Base-by-base conservation (phyloP, 176 grass and related monocot species). In the Lolium multiflorum region DNA sequence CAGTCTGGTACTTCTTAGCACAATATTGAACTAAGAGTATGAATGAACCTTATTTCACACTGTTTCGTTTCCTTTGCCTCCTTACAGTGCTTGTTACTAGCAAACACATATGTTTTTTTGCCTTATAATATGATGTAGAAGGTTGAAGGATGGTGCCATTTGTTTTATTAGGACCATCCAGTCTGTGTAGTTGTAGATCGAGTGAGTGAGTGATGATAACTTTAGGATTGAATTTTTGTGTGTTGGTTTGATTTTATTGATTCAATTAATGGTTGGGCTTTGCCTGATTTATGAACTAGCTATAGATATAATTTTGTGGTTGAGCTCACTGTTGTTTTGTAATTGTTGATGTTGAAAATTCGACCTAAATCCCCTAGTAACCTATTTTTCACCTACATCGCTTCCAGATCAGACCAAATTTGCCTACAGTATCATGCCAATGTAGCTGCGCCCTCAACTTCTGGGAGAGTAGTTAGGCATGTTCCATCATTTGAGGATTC, bases 401-500 rank as follows among this genome's bases (percentile, higher is more conserved):
- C 72, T 51, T 75, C 47, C 47, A 28, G 46, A 75, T 2, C 46
- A 26, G 72, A 75, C 72, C 5, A 63, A 64, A 71, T 84, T 72
- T 65, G 78, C 48, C 71, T 89, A 38, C 48, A 35, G 54, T 90
- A 6, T 85, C 17, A 70, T 86, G 14, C 49, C 44, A 80, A 74
- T 90, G 62, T 75, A 98, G 96, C 72, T 0, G 85, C 74, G 43
- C 39, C 85, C 63, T 95, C 93, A 47, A 83, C 86, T 49, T 93
- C 89, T 64, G 85, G 86, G 70, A 94, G 88, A 87, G 85, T 90
- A 39, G 85, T 95, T 54, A 81, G 76, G 1, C 96, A 98, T 90
- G 96, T 98, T 68, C 79, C 87, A 61, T 88, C 91, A 83, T 98
- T 98, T 87, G 89, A 78, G 78, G 89, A 92, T 84, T 85, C 77